Percentiles rank a stretch among this genome's conserved stretches.
These are phyloP conservation scores for Hirsutella thompsonii DNA, from an alignment of 2,329 filamentous ascomycete genomes.

Conservation along the genomic window DNA sequence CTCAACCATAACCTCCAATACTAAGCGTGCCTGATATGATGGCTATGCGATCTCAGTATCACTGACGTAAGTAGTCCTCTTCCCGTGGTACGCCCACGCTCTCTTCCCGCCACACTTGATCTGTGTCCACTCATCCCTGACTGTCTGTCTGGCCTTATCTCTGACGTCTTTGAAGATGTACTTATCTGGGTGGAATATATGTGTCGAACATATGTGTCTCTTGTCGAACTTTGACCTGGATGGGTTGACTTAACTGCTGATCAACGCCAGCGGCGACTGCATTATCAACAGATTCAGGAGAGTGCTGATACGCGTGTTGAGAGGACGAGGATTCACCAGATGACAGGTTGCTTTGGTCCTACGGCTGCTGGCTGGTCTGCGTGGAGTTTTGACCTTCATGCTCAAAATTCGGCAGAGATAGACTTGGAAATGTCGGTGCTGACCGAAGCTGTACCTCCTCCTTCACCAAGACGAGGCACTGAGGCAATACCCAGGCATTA, in stretches of 20 bases:
- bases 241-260: background rate
- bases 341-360: background rate
- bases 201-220: background rate
- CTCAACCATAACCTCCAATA: background rate
- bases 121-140: background rate
- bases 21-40: background rate
- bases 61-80: slow-evolving; percentile 1
- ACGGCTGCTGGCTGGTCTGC: background rate
- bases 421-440: background rate
- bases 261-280: background rate
- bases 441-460: background rate
- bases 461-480: background rate
- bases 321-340: slow-evolving; percentile 1
- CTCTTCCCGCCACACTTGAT: background rate
- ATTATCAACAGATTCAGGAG: background rate
- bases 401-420: background rate
- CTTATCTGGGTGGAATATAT: background rate
- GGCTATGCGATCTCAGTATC: slow-evolving; percentile 1
- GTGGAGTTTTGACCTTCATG: background rate
- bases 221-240: background rate
- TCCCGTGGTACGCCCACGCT: background rate
- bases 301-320: background rate
- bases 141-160: background rate
- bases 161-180: background rate
- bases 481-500: slow-evolving; percentile 3